Percentiles rank a stretch among this genome's conserved stretches.
These are phyloP conservation scores for Leptodontidium sp. DNA, from an alignment of 2,329 filamentous ascomycete species.

Conservation along the genomic window DNA sequence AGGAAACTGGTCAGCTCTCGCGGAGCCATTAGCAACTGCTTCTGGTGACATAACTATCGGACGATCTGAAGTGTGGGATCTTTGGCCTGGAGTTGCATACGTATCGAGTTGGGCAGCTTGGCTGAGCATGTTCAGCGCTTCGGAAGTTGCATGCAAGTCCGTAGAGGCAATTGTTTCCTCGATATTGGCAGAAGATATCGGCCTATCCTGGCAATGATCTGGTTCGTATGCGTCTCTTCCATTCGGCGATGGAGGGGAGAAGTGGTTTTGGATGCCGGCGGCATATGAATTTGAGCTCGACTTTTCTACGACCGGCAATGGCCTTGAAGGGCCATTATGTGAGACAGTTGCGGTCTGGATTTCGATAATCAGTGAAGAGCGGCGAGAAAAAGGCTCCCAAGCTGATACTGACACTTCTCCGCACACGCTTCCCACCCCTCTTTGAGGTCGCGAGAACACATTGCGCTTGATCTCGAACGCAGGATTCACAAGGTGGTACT, in stretches of 20 bases:
- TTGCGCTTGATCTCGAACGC: slow-evolving; percentile 50
- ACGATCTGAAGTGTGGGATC: slow-evolving; percentile 29
- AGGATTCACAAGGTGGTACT: slow-evolving; percentile 51
- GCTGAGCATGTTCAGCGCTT: slow-evolving; percentile 52
- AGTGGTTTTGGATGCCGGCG: slow-evolving; percentile 34
- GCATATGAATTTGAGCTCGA: slow-evolving; percentile 26
- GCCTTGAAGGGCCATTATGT: not conserved
- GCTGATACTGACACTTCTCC: slow-evolving; percentile 29
- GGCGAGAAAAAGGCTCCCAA: not conserved
- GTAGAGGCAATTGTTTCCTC: slow-evolving; percentile 53
- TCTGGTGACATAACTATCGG: slow-evolving; percentile 15
- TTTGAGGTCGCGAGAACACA: slow-evolving; percentile 53
- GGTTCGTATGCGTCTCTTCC: slow-evolving; percentile 23
- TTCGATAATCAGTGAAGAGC: slow-evolving; percentile 4
- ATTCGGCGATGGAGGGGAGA: slow-evolving; percentile 14
- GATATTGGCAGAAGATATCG: slow-evolving; percentile 41
- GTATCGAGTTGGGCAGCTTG: slow-evolving; percentile 52
- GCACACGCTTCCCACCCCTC: slow-evolving; percentile 50
- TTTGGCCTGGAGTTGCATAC: slow-evolving; percentile 30
- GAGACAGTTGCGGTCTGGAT: slow-evolving; percentile 1
- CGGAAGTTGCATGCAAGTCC: slow-evolving; percentile 53
- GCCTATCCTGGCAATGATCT: slow-evolving; percentile 20
- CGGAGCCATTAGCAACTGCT: not conserved
- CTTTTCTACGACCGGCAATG: slow-evolving; percentile 14
- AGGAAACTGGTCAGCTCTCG: slow-evolving; percentile 3